Percentiles rank a stretch among this genome's conserved stretches.
phyloP scores from a whole-genome alignment of 2,329 filamentous ascomycete species.

The Penicillium sp. region DNA sequence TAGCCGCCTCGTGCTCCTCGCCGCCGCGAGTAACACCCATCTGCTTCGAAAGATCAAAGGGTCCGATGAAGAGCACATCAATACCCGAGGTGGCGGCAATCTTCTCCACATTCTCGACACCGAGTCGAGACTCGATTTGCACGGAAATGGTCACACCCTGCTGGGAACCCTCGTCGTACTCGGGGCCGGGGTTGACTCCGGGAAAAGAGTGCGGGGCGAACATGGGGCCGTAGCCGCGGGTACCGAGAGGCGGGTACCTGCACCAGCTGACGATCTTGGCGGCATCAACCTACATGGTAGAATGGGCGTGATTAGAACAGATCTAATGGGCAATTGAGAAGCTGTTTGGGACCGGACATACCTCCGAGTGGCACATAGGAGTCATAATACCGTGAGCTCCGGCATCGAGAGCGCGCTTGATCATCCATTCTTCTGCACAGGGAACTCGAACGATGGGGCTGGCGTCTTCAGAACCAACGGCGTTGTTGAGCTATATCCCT shows the following conservation, averaged over 20 bases:
- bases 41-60: conserved; percentile 39
- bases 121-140: conserved; percentile 42
- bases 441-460: conserved; percentile 37
- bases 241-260: conserved; percentile 32
- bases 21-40: conserved; percentile 35
- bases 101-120: conserved; percentile 43
- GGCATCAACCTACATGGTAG: conserved; percentile 22
- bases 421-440: conserved; percentile 37
- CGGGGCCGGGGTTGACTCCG: conserved; percentile 19
- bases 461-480: conserved; percentile 33
- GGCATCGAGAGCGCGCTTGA: conserved; percentile 39
- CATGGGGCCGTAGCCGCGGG: conserved; percentile 36
- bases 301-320: background rate
- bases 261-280: conserved; percentile 28
- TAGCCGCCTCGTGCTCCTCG: conserved; percentile 40
- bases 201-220: conserved; percentile 33
- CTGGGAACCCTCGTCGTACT: conserved; percentile 37
- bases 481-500: conserved; percentile 26
- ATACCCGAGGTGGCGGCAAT: conserved; percentile 42
- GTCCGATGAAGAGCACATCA: conserved; percentile 41
- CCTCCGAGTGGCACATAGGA: conserved; percentile 33
- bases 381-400: conserved; percentile 39
- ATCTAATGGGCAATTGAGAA: background rate
- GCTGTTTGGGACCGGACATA: conserved; percentile 6
- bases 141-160: conserved; percentile 31